phyloP scores from a whole-genome alignment of 495 filamentous ascomycete genomes.

The Entonaema liquescens region DNA sequence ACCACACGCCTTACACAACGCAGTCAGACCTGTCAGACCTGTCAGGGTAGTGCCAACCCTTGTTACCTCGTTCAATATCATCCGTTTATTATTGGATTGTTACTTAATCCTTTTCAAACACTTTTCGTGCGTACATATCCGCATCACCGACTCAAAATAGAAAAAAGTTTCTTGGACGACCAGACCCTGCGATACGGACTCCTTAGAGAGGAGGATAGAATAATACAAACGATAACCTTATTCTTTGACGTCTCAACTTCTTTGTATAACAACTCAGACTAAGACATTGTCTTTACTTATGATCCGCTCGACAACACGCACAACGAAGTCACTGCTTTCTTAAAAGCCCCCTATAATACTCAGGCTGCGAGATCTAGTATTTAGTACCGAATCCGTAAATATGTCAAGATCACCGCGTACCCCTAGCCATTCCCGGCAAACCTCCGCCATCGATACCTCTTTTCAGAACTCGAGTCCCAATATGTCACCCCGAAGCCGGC shows the following conservation, averaged over 20 bases:
- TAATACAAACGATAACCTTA: background rate
- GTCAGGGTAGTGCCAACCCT: conserved; percentile 1
- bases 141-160: conserved; percentile 25
- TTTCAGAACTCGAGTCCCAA: conserved; percentile 58
- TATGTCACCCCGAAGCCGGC: conserved; percentile 52
- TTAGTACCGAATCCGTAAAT: conserved; percentile 16
- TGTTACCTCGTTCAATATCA: conserved; percentile 10
- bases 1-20: conserved; percentile 1
- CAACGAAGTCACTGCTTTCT: conserved; percentile 3
- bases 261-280: background rate
- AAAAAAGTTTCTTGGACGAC: conserved; percentile 10
- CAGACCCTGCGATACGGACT: conserved; percentile 12
- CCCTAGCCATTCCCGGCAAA: conserved; percentile 70
- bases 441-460: conserved; percentile 65
- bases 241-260: conserved; percentile 1
- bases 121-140: conserved; percentile 8
- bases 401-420: conserved; percentile 72
- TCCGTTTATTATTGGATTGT: conserved; percentile 26
- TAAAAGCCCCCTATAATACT: background rate
- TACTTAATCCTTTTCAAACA: conserved; percentile 16
- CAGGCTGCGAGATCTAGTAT: background rate
- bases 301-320: conserved; percentile 21
- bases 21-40: no score
- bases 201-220: conserved; percentile 1
- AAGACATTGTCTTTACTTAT: background rate